Base-by-base conservation (phyloP, 345 rosid species). In the Arabis alpina region DNA sequence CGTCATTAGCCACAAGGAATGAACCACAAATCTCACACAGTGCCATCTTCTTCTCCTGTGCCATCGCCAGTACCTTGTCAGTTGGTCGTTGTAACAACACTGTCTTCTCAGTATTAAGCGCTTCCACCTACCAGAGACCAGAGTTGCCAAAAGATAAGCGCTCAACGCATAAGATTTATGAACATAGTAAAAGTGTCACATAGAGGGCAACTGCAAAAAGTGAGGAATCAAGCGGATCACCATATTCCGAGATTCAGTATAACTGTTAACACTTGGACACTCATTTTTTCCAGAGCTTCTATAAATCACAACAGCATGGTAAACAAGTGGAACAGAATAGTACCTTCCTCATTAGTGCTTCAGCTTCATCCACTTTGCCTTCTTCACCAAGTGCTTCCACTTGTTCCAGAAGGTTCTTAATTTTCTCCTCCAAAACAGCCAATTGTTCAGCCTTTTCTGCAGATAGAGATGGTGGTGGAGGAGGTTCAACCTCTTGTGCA, bases 361-460 rank as follows among this genome's bases (percentile, higher is more conserved):
- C 97, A 77, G 99, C 99, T 86, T 95, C 97, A 73, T 95, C 99
- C 66, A 95, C 98, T 82, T 95, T 92, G 54, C 98, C 99, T 76
- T 87, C 90, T 84, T 95, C 99, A 57, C 99, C 99, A 54, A 95
- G 96, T 45, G 87, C 79, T 69, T 95, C 99, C 64, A 92, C 99
- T 81, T 95, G 99, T 75, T 85, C 99, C 51, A 95, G 84, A 51
- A 92, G 83, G 77, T 88, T 90, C 81, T 95, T 95, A 61, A 92
- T 82, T 77, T 92, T 92, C 77, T 89, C 97, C 84, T 95, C 98
- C 81, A 92, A 72, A 44, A 87, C 86, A 70, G 97, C 80, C 65
- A 94, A 55, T 55, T 83, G 97, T 80, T 91, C 96, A 69, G 93
- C 78, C 76, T 91, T 94, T 66, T 88, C 97, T 15, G 85, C 88